Base-by-base conservation (phyloP, 116 monocot genomes). In the Iris pallida region DNA sequence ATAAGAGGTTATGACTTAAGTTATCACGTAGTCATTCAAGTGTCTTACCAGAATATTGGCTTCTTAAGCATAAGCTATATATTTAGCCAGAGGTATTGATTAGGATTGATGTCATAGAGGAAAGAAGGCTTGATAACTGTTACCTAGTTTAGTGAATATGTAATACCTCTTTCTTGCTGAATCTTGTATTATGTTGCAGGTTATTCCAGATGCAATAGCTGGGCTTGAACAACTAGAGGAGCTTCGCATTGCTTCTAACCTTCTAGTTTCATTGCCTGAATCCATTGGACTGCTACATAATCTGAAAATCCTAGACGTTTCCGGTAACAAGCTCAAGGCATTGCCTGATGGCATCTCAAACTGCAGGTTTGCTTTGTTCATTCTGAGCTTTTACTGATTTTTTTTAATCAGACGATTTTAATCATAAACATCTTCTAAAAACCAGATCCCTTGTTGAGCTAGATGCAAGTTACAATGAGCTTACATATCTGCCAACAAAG, bases 311-410 rank as follows among this genome's bases (percentile, higher is more conserved):
- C 74, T 96, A 10, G 73, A 92, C 67, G 87, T 89, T 19, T 92
- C 92, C 40, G 88, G 81, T 54, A 96, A 96, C 75, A 89, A 86
- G 79, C 92, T 96, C 45, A 96, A 71, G 72, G 55, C 76, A 59
- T 69, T 92, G 54, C 96, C 96, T 17, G 92, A 92, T 69, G 89
- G 87, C 72, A 89, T 96, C 59, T 86, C 84, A 16, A 66, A 80
- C 15, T 96, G 96, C 92, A 84, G 92, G 96, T 91, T 91, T 30
- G 30, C 2, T 30, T 30, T 30, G 30, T 30, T 30, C 30, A 30
- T 30, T 30, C 30, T 30, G 30, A 30, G 30, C 30, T 30, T 30
- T 30, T 30, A 30, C 30, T 30, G 30, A 30, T 30, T 30, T 30
- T 30, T 30, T 30, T 30, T 30, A 30, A 30, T 30, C 30, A 30